A percentile compares a stretch with the other conserved stretches of the same genome.
Evolutionary conservation across 495 filamentous ascomycete species (phyloP).

Genomic region (Aspergillus cavernicola): DNA sequence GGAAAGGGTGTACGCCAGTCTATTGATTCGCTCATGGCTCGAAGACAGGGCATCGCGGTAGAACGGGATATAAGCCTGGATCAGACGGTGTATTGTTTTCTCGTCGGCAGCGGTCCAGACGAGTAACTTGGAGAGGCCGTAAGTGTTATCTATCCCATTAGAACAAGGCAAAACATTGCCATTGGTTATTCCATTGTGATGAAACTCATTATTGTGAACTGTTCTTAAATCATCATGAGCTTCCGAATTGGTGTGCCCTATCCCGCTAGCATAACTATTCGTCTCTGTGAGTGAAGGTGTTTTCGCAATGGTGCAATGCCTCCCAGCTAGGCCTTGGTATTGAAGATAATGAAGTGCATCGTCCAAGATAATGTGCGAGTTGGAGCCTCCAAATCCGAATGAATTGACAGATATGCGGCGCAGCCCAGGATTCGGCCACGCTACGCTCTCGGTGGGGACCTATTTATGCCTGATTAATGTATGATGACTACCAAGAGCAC

Average conservation of each 20-base stretch:
- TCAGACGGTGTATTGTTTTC: not conserved
- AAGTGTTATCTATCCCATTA: not conserved
- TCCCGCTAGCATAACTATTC: not conserved
- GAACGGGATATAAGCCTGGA: not conserved
- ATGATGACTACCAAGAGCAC: not conserved
- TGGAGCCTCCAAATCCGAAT: constrained; percentile 34
- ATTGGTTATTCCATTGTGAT: not conserved
- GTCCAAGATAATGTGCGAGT: constrained; percentile 34
- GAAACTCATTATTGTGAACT: not conserved
- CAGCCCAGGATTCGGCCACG: constrained; percentile 18
- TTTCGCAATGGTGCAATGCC: constrained; percentile 12
- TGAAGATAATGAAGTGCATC: constrained; percentile 23
- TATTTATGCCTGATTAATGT: not conserved
- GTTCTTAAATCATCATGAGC: not conserved
- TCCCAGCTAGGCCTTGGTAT: constrained; percentile 4
- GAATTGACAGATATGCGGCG: constrained; percentile 31
- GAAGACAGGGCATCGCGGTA: not conserved
- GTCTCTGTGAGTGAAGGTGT: not conserved
- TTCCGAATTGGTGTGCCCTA: not conserved
- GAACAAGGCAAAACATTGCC: not conserved
- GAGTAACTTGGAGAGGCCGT: not conserved
- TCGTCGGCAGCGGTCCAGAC: not conserved
- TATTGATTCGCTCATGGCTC: not conserved
- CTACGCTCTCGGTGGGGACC: constrained; percentile 7
- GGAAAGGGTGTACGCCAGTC: not conserved